Percentiles rank a stretch among this genome's conserved stretches.
These are phyloP conservation scores for Podaxis sp. DNA, from an alignment of 768 basidiomycete genomes.

Conservation along the genomic window DNA sequence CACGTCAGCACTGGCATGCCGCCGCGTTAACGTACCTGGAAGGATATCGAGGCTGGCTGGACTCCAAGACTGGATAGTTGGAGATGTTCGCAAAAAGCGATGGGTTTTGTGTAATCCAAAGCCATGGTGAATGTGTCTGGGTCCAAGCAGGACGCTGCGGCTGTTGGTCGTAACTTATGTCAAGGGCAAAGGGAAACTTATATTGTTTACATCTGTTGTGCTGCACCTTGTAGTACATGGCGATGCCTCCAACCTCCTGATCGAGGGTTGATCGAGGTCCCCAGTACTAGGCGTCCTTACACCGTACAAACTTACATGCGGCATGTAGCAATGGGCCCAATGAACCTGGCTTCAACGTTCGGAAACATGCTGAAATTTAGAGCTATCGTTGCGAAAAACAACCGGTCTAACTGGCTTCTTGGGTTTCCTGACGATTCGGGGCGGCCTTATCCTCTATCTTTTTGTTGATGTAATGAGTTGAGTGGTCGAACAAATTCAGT, in stretches of 20 bases:
- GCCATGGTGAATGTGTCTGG: conserved; percentile 33
- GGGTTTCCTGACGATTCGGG: conserved; percentile 32
- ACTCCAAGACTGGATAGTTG: conserved; percentile 95
- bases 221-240: neutral
- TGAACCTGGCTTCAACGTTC: neutral
- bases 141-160: conserved; percentile 15
- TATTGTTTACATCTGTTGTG: conserved; percentile 12
- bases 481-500: conserved; percentile 59
- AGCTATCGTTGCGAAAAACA: too few relatives aligned
- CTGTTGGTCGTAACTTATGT: conserved; percentile 6
- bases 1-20: conserved; percentile 28
- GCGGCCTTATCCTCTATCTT: conserved; percentile 45
- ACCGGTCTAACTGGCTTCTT: conserved; percentile 5
- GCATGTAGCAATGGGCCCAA: neutral
- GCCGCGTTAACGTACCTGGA: conserved; percentile 71
- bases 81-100: conserved; percentile 86
- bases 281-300: neutral
- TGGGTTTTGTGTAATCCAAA: conserved; percentile 67
- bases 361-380: too few relatives aligned
- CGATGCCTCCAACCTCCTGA: neutral
- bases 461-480: conserved; percentile 60
- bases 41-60: conserved; percentile 96
- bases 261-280: neutral
- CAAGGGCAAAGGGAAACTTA: conserved; percentile 11
- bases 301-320: neutral